phyloP scores from a whole-genome alignment of 75 land plant species.

The Isoetes taiwanensis region DNA sequence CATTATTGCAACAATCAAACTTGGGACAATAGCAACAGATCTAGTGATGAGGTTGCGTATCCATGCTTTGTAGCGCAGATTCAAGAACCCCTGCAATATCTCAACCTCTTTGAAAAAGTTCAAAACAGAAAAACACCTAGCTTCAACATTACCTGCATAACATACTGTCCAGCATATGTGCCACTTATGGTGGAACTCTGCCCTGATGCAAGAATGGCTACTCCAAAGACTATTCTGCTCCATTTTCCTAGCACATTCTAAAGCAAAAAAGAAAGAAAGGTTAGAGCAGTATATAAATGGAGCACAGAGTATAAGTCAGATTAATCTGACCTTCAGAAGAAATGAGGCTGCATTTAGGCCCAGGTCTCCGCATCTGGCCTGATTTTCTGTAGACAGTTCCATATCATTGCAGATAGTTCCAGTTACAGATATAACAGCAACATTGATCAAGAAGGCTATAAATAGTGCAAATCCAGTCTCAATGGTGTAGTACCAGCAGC shows the following conservation, averaged over 20 bases:
- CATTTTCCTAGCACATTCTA: background rate
- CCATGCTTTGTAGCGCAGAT: constrained; percentile 57
- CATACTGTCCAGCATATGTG: constrained; percentile 3
- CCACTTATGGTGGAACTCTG: background rate
- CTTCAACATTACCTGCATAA: background rate
- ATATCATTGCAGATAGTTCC: constrained; percentile 57
- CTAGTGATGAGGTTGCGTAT: constrained; percentile 49
- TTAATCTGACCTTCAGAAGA: constrained; percentile 33
- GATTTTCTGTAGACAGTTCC: constrained; percentile 28
- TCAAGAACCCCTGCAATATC: constrained; percentile 77
- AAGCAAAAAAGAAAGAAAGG: background rate
- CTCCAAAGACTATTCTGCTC: background rate
- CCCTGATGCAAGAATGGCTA: background rate
- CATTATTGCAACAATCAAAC: constrained; percentile 51
- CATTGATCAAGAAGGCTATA: constrained; percentile 70
- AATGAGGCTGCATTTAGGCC: constrained; percentile 75
- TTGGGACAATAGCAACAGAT: constrained; percentile 55
- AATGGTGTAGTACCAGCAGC: constrained; percentile 53
- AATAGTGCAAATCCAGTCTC: constrained; percentile 61
- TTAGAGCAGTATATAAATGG: too few species aligned
- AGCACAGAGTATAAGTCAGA: too few species aligned
- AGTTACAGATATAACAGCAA: constrained; percentile 61
- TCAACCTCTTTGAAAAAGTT: too few species aligned
- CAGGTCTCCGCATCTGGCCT: constrained; percentile 39
- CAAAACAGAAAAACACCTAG: too few species aligned